Conservation (phyloP, 228 moss, liverwort and hornwort genomes). For the Sphagnum magellanicum region DNA sequence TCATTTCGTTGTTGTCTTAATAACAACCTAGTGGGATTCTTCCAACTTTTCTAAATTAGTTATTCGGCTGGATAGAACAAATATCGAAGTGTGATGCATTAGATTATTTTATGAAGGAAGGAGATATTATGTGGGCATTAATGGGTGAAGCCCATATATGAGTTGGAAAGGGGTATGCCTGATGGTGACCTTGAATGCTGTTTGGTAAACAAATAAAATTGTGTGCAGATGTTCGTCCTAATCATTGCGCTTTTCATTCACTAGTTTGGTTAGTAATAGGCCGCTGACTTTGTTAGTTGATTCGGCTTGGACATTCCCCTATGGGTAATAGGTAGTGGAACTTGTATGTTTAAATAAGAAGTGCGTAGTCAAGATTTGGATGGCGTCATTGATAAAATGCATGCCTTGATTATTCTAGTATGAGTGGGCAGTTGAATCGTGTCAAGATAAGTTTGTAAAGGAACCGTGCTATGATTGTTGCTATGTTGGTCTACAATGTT, state of each 20-base stretch:
- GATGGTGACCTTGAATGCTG: background rate
- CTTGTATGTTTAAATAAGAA: background rate
- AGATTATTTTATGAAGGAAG: background rate
- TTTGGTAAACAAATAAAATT: background rate
- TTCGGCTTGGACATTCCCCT: background rate
- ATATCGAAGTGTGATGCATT: background rate
- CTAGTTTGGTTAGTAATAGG: background rate
- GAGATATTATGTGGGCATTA: background rate
- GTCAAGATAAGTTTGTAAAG: background rate
- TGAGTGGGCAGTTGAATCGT: background rate
- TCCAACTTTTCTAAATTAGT: background rate
- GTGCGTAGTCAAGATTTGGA: background rate
- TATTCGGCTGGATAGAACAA: background rate
- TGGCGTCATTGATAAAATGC: background rate
- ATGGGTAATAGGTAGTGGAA: background rate
- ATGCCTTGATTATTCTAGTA: background rate
- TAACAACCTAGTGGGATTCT: background rate
- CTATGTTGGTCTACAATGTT: background rate
- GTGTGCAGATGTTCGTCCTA: background rate
- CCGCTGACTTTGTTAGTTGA: background rate
- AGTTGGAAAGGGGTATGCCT: background rate
- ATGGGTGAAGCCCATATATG: background rate
- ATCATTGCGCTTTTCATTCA: background rate
- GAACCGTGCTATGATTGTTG: background rate
- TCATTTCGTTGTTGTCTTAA: background rate